These are phyloP conservation scores for Apophysomyces variabilis DNA, from an alignment of 371 early-diverging fungal genomes.

Conservation along the genomic window DNA sequence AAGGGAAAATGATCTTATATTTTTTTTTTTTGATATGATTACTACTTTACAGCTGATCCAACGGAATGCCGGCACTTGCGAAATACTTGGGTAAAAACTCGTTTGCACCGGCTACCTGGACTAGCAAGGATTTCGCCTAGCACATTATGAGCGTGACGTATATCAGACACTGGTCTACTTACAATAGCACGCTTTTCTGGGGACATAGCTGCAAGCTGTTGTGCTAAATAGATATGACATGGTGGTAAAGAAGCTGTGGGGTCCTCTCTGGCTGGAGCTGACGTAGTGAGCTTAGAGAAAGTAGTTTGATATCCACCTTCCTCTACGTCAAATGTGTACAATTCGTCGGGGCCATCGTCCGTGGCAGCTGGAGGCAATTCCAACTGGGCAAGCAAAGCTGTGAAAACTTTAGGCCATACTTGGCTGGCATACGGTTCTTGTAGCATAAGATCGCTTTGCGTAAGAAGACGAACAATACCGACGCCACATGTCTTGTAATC, in stretches of 20 bases:
- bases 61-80: slow-evolving; percentile 34
- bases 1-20: neutral
- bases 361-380: slow-evolving; percentile 61
- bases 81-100: slow-evolving; percentile 48
- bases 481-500: slow-evolving; percentile 77
- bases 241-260: slow-evolving; percentile 45
- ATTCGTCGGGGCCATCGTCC: slow-evolving; percentile 69
- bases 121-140: slow-evolving; percentile 25
- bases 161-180: neutral
- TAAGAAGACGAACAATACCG: slow-evolving; percentile 69
- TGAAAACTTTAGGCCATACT: slow-evolving; percentile 59
- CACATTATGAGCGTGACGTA: neutral
- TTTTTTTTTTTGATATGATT: slow-evolving; percentile 6
- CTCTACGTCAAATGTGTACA: slow-evolving; percentile 75
- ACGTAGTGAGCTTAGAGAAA: slow-evolving; percentile 69
- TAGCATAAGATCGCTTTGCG: slow-evolving; percentile 54
- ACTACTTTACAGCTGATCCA: slow-evolving; percentile 31
- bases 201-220: slow-evolving; percentile 43
- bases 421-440: slow-evolving; percentile 52
- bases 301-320: slow-evolving; percentile 80
- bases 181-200: slow-evolving; percentile 35
- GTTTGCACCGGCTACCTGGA: slow-evolving; percentile 29
- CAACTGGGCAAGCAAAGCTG: slow-evolving; percentile 52
- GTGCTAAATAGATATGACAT: slow-evolving; percentile 42
- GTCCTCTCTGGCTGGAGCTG: slow-evolving; percentile 49